phyloP scores from a whole-genome alignment of 169 alveolate genomes.

The Plasmodium falciparum region DNA sequence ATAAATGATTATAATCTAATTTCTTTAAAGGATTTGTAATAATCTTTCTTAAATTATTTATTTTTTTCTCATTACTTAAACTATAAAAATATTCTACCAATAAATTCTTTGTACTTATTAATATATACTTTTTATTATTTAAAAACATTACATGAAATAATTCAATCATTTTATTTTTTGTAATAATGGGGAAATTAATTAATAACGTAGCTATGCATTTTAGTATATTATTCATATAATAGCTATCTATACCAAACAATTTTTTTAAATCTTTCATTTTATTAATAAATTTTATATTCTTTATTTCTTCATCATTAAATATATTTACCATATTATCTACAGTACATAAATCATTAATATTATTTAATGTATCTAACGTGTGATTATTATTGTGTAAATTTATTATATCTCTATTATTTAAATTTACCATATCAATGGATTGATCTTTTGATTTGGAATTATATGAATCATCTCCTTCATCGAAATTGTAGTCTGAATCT shows the following conservation, averaged over 20 bases:
- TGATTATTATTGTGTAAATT: too few relatives aligned
- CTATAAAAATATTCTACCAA: constrained; percentile 33
- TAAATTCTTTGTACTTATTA: constrained; percentile 44
- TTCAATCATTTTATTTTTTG: constrained; percentile 45
- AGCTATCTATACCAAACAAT: constrained; percentile 26
- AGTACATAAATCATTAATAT: not conserved
- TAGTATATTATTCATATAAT: constrained; percentile 31
- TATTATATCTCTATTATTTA: too few relatives aligned
- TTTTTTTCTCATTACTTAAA: constrained; percentile 42
- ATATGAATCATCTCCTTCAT: not conserved
- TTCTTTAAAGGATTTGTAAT: constrained; percentile 52
- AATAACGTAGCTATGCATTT: constrained; percentile 42
- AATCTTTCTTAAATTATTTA: constrained; percentile 34
- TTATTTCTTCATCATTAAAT: constrained; percentile 8
- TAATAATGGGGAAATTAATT: constrained; percentile 40
- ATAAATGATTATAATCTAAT: constrained; percentile 43
- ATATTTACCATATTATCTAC: not conserved
- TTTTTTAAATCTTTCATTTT: constrained; percentile 29
- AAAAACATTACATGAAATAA: constrained; percentile 24
- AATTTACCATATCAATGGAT: too few relatives aligned
- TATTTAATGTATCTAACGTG: not conserved
- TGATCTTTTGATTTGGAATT: not conserved
- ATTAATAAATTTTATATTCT: constrained; percentile 20
- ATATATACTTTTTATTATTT: constrained; percentile 21
- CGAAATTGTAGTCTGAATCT: constrained; percentile 5